Percentiles rank a stretch among this genome's conserved stretches.
Evolutionary conservation across 306 rosid genomes (phyloP).

Genomic region (Morella rubra): DNA sequence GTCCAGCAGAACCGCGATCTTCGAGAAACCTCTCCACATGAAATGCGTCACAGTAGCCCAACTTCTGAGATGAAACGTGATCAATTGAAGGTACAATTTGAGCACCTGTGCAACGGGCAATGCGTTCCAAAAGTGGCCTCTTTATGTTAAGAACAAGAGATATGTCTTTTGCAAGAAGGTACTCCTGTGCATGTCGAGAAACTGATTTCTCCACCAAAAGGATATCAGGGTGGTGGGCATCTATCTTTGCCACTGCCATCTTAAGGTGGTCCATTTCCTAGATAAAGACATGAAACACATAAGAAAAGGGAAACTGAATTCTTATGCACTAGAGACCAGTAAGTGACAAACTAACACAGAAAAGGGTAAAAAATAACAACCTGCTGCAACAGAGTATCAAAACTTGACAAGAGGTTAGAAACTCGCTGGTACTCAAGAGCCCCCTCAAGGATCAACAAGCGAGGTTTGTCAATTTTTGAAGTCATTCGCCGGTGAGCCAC

Average conservation of each 20-base stretch:
- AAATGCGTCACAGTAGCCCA: constrained; percentile 83
- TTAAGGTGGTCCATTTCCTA: constrained; percentile 98
- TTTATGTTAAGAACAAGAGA: constrained; percentile 88
- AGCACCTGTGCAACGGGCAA: constrained; percentile 93
- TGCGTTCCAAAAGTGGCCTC: constrained; percentile 83
- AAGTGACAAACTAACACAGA: constrained; percentile 21
- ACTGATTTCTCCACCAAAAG: constrained; percentile 96
- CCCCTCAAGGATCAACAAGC: constrained; percentile 85
- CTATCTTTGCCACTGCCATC: constrained; percentile 98
- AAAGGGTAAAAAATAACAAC: constrained; percentile 50
- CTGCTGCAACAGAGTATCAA: constrained; percentile 98
- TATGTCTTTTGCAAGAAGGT: constrained; percentile 84
- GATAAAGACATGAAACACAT: constrained; percentile 27
- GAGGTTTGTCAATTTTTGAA: constrained; percentile 73
- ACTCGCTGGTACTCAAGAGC: constrained; percentile 99
- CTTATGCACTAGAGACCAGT: constrained; percentile 20
- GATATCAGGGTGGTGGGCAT: constrained; percentile 73
- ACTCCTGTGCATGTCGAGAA: constrained; percentile 92
- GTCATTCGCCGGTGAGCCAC: constrained; percentile 95
- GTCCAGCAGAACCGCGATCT: constrained; percentile 60
- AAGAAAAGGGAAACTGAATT: constrained; percentile 17
- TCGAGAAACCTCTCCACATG: constrained; percentile 77
- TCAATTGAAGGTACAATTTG: constrained; percentile 81
- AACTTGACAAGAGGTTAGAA: constrained; percentile 77
- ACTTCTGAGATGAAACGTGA: constrained; percentile 75